A percentile compares a stretch with the other conserved stretches of the same genome.
phyloP scores from a whole-genome alignment of 495 filamentous ascomycete genomes.

The Penicillium longicatenatum region DNA sequence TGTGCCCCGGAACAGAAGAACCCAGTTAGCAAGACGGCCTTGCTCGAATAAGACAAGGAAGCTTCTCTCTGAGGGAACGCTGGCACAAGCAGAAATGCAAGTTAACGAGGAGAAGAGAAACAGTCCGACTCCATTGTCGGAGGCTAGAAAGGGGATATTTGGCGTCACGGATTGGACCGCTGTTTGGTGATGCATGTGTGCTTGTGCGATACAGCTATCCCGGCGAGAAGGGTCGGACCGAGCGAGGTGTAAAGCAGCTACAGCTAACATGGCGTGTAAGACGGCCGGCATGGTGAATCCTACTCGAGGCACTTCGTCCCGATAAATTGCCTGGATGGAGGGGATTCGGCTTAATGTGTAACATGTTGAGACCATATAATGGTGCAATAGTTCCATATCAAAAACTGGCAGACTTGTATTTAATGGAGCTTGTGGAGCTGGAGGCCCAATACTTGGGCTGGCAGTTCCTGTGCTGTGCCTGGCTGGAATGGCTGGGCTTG shows the following conservation, averaged over 20 bases:
- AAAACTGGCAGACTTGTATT: neutral
- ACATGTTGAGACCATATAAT: conserved; percentile 8
- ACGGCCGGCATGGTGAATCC: conserved; percentile 8
- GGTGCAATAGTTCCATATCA: conserved; percentile 9
- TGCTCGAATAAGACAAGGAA: conserved; percentile 41
- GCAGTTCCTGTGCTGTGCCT: conserved; percentile 2
- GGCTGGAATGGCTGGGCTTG: neutral
- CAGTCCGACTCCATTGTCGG: neutral
- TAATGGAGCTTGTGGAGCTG: neutral
- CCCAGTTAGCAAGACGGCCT: conserved; percentile 44
- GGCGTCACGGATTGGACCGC: conserved; percentile 3
- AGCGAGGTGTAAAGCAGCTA: conserved; percentile 3
- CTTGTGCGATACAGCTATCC: conserved; percentile 1
- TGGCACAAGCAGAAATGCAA: conserved; percentile 25
- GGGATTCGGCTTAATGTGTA: conserved; percentile 4
- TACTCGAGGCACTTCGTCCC: conserved; percentile 4
- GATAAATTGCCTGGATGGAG: conserved; percentile 4
- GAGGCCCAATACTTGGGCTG: neutral
- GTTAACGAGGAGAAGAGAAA: conserved; percentile 35
- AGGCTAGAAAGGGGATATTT: neutral
- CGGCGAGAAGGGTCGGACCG: neutral
- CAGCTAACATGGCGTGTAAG: conserved; percentile 3
- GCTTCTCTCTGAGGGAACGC: conserved; percentile 12
- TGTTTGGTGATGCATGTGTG: conserved; percentile 5
- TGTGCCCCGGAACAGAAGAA: conserved; percentile 39